These are phyloP conservation scores for Phytophthora ohioensis DNA, from an alignment of 352 stramenopile species.

Conservation along the genomic window DNA sequence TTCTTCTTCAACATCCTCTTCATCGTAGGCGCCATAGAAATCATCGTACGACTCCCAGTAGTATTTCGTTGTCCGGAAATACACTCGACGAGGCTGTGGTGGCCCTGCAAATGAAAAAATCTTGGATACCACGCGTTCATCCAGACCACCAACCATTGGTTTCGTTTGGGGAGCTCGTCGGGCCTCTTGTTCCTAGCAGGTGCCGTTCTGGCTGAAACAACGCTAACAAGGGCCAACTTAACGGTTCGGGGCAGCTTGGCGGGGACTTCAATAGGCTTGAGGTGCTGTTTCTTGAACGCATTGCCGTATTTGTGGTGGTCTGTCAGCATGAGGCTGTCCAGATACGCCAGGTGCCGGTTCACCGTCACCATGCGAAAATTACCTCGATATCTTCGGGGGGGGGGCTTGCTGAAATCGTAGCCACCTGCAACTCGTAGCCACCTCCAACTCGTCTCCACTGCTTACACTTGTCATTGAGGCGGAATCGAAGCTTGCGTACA, in stretches of 20 bases:
- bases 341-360: slow-evolving; percentile 14
- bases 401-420: neutral
- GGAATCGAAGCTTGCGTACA: slow-evolving; percentile 1
- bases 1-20: neutral
- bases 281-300: slow-evolving; percentile 13
- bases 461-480: slow-evolving; percentile 8
- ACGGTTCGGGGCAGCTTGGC: neutral
- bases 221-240: slow-evolving; percentile 23
- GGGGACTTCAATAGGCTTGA: slow-evolving; percentile 2
- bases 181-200: neutral
- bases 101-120: slow-evolving; percentile 23
- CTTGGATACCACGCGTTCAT: slow-evolving; percentile 6
- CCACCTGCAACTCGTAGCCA: neutral
- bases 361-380: slow-evolving; percentile 9
- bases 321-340: slow-evolving; percentile 12
- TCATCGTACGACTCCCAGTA: slow-evolving; percentile 4
- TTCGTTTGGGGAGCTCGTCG: neutral
- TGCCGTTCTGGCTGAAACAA: neutral
- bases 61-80: slow-evolving; percentile 10
- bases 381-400: slow-evolving; percentile 9
- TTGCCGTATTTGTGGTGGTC: slow-evolving; percentile 4
- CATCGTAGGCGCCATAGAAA: slow-evolving; percentile 3
- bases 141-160: neutral
- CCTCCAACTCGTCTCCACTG: neutral
- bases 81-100: slow-evolving; percentile 22